Evolutionary conservation across 768 basidiomycete genomes (phyloP), one percentile per base, ranked within the genome.

Genomic region (Termitomyces sp.): DNA sequence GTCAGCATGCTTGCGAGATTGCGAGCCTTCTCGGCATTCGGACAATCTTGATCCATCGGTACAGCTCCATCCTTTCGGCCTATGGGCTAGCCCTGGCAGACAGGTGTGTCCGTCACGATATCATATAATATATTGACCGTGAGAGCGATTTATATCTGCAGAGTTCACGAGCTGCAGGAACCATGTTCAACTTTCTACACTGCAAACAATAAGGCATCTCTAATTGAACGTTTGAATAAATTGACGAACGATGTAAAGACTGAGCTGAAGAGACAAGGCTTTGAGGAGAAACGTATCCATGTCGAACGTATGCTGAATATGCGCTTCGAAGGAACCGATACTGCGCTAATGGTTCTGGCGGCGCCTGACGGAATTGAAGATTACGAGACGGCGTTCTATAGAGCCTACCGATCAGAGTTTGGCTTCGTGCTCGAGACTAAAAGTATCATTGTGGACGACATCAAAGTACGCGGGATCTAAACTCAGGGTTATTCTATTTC

Each of bases 11-110:
- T 12, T 94, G 92, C 77, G 94, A 94, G 68, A 94, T 96, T 50
- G 95, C 94, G 0, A 77, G 80, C 24, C 77, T 92, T 7, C 77
- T 98, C 4, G 93, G 93, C 5, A 96, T 97, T 65, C 87, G 85
- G 67, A 92, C 86, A 7, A 87, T 96, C 62, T 73, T 96, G 44
- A 88, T 97, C 51, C 94, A 94, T 68, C 84, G 90, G 24, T 93
- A 94, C 69, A 94, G 92, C 54, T 96, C 94, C 6, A 91, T 98
- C 55, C 76, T 98, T 4, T 94, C 92, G 1, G 94, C 95, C 0
- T 98, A 95, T 64, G 95, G 95, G 0, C 83, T 97, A n/a, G 92
- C 92, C 8, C 78, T 94, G 9, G 92, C 94, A 4, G 92, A 96
- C 70, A 77, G 81, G 80, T 81, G 59, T 13, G 71, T 41, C 56